Base-by-base conservation (phyloP, 225 moss, liverwort and hornwort species). In the Ulota crispa region DNA sequence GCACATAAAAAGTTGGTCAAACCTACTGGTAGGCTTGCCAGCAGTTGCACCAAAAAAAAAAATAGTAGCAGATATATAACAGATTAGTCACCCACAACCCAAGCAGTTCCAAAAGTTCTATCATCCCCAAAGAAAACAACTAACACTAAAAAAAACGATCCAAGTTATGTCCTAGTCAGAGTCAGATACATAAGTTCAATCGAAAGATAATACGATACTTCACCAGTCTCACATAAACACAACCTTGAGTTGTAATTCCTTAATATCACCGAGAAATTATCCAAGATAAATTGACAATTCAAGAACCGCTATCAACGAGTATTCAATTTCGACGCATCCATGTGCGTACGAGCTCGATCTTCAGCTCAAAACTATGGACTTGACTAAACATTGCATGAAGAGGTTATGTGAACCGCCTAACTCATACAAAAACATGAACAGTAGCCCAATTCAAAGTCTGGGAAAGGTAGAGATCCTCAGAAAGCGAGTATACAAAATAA, bases 361-460 rank as follows among this genome's bases (percentile, higher is more conserved):
- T 57, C 34, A 42, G 42, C 69, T 45, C 52, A 45, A 55, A 53
- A 60, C 72, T 63, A n/a, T 18, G 19, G n/a, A 54, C 50, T 16
- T 32, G 34, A 26, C 64, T 36, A 54, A 70, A 47, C 28, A 24
- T 45, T 64, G 73, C 62, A 50, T 36, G 39, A 45, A 78, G 31
- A 61, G 31, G 31, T 32, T 14, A 64, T 20, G 56, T 72, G 31
- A 63, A 36, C 54, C 59, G 67, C 31, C 27, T 47, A 78, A 59
- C 81, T 45, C 73, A 65, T 60, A 78, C 36, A 60, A 26, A 36
- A 36, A 75, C 64, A 64, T 39, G 69, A 75, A 70, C 59, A 82
- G 24, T 59, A 43, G 70, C 64, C 19, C 54, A 66, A 79, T 64
- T 67, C 70, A 61, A 78, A 83, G 60, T 73, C 37, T 18, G 68